Conservation (phyloP, 2,329 filamentous ascomycete species). For the Raffaelea arxii region DNA sequence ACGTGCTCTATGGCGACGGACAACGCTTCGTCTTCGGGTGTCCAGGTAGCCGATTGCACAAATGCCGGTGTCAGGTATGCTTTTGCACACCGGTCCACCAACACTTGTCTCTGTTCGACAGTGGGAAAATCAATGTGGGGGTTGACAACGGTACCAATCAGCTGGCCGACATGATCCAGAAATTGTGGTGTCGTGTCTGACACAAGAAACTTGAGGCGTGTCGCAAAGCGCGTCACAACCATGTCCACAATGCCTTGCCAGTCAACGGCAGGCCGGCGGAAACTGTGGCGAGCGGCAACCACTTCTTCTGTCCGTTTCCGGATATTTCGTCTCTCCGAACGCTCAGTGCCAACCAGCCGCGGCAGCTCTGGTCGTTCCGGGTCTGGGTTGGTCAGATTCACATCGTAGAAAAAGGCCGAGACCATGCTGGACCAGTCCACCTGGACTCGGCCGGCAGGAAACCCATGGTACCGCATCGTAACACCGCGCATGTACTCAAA, state of each 20-base stretch:
- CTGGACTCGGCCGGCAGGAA: conserved; percentile 28
- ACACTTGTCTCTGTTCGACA: conserved; percentile 5
- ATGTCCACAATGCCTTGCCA: conserved; percentile 63
- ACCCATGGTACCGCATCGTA: conserved; percentile 33
- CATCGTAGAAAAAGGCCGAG: conserved; percentile 38
- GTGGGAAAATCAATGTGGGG: conserved; percentile 32
- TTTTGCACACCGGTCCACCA: conserved; percentile 30
- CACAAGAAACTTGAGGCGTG: conserved; percentile 36
- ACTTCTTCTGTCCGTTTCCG: conserved; percentile 21
- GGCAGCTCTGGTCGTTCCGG: conserved; percentile 16
- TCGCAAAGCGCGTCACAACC: conserved; percentile 52
- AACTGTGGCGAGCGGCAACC: conserved; percentile 16
- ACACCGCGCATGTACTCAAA: conserved; percentile 30
- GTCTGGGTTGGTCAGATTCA: conserved; percentile 37
- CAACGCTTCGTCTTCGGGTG: conserved; percentile 34
- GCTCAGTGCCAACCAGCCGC: conserved; percentile 13
- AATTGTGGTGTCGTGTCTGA: conserved; percentile 14
- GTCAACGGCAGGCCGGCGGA: conserved; percentile 29
- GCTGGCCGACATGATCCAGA: conserved; percentile 25
- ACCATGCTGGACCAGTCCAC: conserved; percentile 43
- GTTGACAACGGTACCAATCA: conserved; percentile 17
- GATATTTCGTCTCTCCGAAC: conserved; percentile 15
- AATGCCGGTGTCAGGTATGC: conserved; percentile 31
- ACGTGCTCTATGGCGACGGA: conserved; percentile 31
- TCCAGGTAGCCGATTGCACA: conserved; percentile 18